These are phyloP conservation scores for Nakazawaea peltata DNA, from an alignment of 805 yeast genomes.

Conservation along the genomic window DNA sequence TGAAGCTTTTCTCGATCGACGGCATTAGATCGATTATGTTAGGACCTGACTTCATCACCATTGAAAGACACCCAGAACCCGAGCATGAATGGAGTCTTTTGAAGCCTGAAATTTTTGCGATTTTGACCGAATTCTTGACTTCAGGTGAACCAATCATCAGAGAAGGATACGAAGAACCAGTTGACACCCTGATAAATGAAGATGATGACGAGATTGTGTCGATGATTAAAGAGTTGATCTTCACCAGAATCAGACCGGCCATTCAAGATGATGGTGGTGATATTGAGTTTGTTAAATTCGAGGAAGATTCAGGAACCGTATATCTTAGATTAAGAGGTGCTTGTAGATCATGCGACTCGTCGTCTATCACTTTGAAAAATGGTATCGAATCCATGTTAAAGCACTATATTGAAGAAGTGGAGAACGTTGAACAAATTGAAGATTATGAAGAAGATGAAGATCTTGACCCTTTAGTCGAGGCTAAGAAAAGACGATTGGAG, in stretches of 20 bases:
- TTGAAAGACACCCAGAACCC: slow-evolving; percentile 42
- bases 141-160: slow-evolving; percentile 50
- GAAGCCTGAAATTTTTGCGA: slow-evolving; percentile 60
- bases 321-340: slow-evolving; percentile 90
- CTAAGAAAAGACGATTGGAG: slow-evolving; percentile 12
- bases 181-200: slow-evolving; percentile 33
- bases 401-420: slow-evolving; percentile 94
- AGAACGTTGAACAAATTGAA: slow-evolving; percentile 77
- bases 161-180: slow-evolving; percentile 23
- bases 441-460: slow-evolving; percentile 75
- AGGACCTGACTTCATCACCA: slow-evolving; percentile 78
- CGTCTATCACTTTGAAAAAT: slow-evolving; percentile 85
- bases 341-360: slow-evolving; percentile 86
- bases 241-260: slow-evolving; percentile 94
- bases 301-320: slow-evolving; percentile 81
- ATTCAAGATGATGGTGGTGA: slow-evolving; percentile 99
- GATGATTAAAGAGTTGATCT: slow-evolving; percentile 87
- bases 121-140: slow-evolving; percentile 45
- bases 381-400: slow-evolving; percentile 97
- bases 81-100: slow-evolving; percentile 51
- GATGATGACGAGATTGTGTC: slow-evolving; percentile 76
- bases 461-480: slow-evolving; percentile 10
- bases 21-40: slow-evolving; percentile 73
- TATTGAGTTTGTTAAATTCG: slow-evolving; percentile 79
- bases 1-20: slow-evolving; percentile 65